Base-by-base conservation (phyloP, 2,329 filamentous ascomycete species). In the Rachicladosporium sp. region DNA sequence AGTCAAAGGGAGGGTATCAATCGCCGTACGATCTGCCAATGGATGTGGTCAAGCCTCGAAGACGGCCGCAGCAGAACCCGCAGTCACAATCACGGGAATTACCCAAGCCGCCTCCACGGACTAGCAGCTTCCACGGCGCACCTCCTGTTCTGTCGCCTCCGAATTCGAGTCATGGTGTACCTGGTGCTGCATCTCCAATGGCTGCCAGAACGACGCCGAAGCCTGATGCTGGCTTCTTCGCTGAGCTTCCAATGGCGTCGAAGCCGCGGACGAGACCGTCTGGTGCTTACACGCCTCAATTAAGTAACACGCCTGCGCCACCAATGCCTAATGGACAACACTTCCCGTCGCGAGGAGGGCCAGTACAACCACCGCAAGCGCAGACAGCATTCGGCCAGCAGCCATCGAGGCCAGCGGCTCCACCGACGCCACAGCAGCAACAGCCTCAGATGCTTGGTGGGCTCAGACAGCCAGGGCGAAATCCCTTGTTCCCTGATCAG, bases 11-110 rank as follows among this genome's bases (percentile, higher is more conserved):
- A 41, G 88, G 89, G 6, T 98, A 98, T 58, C 74, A 81, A 36
- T 96, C 89, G 13, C 91, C 91, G 0, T 98, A 95, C 53, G 91
- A 98, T 63, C 69, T 98, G 12, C 91, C 91, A 3, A 84, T 91
- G 62, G 89, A 95, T 40, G 73, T 98, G 23, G 74, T 82, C 19
- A 82, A 81, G 50, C 77, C 70, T 19, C 81, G 53, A 70, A 78
- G 58, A 80, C 82, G 66, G 41, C 56, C 63, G 36, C 61, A 50
- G 37, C 63, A 69, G 27, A 56, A 65, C 4, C 55, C 65, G 55
- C 64, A 29, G 43, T 43, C 21, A 39, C 42, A n/a, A 31, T 43
- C 34, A 29, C 13, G 30, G 10, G 32, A 37, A 8, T 30, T 46
- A 8, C 68, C 70, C 10, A 65, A 70, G 30, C 75, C 76, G 9